Evolutionary conservation across 306 rosid species (phyloP).

Genomic region (Canavalia gladiata): DNA sequence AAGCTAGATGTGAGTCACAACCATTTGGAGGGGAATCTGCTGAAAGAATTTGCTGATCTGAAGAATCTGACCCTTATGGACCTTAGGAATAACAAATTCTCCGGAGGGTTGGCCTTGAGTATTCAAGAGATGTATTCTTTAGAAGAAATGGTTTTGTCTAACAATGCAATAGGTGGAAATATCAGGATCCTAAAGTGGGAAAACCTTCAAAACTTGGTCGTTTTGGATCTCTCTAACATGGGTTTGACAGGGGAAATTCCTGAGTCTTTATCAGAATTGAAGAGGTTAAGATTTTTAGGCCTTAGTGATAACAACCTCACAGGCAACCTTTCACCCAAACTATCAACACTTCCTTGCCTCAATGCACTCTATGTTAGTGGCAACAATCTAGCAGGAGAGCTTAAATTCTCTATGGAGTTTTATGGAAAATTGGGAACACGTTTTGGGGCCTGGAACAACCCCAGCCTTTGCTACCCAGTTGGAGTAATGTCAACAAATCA

Average conservation of each 20-base stretch:
- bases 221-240: conserved; percentile 74
- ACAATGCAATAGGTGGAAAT: conserved; percentile 80
- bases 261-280: conserved; percentile 69
- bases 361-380: conserved; percentile 75
- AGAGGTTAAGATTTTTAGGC: conserved; percentile 74
- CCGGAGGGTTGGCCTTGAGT: conserved; percentile 69
- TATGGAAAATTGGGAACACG: conserved; percentile 78
- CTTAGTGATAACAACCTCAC: conserved; percentile 76
- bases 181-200: conserved; percentile 65
- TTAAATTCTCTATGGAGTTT: conserved; percentile 68
- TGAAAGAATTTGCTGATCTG: conserved; percentile 54
- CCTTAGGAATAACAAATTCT: conserved; percentile 69
- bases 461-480: conserved; percentile 71
- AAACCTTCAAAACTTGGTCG: conserved; percentile 58
- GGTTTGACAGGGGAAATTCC: conserved; percentile 80
- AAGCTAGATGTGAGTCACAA: conserved; percentile 86
- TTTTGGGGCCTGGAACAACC: conserved; percentile 82
- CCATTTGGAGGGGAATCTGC: conserved; percentile 61
- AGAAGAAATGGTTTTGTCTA: conserved; percentile 71
- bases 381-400: conserved; percentile 75
- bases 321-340: conserved; percentile 65
- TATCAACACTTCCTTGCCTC: conserved; percentile 67
- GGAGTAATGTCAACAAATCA: conserved; percentile 51
- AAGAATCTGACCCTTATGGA: conserved; percentile 81
- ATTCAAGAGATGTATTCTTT: conserved; percentile 66